Percentiles rank a stretch among this genome's conserved stretches.
Evolutionary conservation across 768 basidiomycete genomes (phyloP).

Genomic region (Lentinula sp.): DNA sequence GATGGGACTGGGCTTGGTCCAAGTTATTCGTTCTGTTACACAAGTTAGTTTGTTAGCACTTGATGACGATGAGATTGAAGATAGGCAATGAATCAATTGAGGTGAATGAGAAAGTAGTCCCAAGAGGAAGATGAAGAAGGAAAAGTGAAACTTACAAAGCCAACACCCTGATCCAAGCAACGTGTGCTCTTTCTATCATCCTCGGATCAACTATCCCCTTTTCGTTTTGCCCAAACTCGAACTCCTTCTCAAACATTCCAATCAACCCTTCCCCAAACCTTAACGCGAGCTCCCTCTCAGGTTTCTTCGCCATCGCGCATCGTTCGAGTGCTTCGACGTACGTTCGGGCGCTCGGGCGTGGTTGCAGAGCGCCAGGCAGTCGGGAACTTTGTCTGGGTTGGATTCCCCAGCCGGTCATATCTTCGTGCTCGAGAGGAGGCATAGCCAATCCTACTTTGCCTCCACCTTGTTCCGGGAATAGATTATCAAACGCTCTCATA

Average conservation of each 20-base stretch:
- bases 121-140: neutral
- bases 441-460: no score
- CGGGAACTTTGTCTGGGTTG: no score
- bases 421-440: no score
- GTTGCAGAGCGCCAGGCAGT: conserved; percentile 15
- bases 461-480: conserved; percentile 29
- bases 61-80: neutral
- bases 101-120: no score
- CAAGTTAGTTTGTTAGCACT: no score
- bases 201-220: conserved; percentile 24
- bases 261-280: conserved; percentile 60
- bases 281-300: conserved; percentile 42
- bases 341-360: conserved; percentile 41
- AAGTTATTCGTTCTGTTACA: conserved; percentile 37
- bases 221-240: conserved; percentile 11
- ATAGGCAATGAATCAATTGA: neutral
- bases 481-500: conserved; percentile 39
- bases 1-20: conserved; percentile 45
- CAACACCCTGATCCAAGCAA: conserved; percentile 60
- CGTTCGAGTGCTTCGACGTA: conserved; percentile 66
- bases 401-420: no score
- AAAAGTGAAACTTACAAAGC: conserved; percentile 42
- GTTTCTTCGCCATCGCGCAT: conserved; percentile 40
- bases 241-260: conserved; percentile 49
- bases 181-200: conserved; percentile 62